Evolutionary conservation across 768 basidiomycete species (phyloP), one percentile per base, ranked within the genome.

Genomic region (Serpula lacrymans): DNA sequence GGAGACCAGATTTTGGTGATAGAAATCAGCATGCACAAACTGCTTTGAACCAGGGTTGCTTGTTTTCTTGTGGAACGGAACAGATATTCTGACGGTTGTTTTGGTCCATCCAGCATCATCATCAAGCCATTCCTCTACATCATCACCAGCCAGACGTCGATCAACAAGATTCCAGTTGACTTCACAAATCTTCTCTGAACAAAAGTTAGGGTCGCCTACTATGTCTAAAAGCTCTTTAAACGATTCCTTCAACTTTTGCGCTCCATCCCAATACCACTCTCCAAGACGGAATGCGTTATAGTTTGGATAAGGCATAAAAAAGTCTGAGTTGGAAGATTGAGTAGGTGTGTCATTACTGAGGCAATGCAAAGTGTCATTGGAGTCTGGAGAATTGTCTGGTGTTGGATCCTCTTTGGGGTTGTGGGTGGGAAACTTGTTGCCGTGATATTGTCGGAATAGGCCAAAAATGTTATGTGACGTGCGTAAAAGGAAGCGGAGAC

Each of bases 261-360:
- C 29, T 5, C 52, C 41, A 28, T 48, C 51, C 49, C 53, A 57
- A 41, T 42, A 51, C 53, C 51, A 57, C 8, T 55, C 31, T 0
- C 47, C 49, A 6, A 51, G 33, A 9, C 18, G 30, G 24, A 52
- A 54, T 3, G 48, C 40, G 6, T 12, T 46, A 24, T 41, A 22
- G 17, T 50, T 54, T n/a, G 53, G 50, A 36, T 45, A 50, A 3
- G 48, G 52, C n/a, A 13, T 39, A n/a, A 16, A 49, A 47, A 13
- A n/a, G n/a, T n/a, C n/a, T 37, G 11, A 11, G 18, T 37, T 11
- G 14, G 20, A 37, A 21, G 10, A 23, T n/a, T 20, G 35, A 10
- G 11, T 3, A 23, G 21, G 35, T n/a, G 8, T 8, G 35, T 14
- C 7, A 23, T 9, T 37, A 12, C 4, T n/a, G n/a, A n/a, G n/a